Conservation (phyloP, 129 eudicot species). For the Artemisia tridentata region DNA sequence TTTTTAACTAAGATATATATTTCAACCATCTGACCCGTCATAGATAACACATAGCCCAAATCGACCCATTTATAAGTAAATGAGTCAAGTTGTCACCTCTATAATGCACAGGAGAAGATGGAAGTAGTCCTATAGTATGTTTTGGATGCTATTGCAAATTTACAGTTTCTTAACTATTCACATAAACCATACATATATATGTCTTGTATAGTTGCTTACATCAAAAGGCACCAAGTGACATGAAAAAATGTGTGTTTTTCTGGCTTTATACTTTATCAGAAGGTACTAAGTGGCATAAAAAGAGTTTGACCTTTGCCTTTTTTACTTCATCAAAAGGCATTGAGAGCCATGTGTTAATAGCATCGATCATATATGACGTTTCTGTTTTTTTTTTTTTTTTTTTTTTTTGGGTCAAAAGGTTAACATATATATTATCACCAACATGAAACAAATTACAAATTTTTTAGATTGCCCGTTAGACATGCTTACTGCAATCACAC, state of each 20-base stretch:
- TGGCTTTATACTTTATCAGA: neutral
- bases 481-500: neutral
- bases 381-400: no score
- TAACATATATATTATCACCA: no score
- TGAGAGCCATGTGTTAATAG: no score
- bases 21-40: neutral
- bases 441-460: neutral
- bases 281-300: neutral
- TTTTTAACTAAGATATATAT: neutral
- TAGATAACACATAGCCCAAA: constrained; percentile 4
- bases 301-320: neutral
- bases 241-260: neutral
- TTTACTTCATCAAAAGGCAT: no score
- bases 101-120: neutral
- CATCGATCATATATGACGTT: no score
- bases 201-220: neutral
- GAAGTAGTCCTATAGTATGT: neutral
- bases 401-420: no score
- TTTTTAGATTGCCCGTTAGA: neutral
- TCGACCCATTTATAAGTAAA: neutral
- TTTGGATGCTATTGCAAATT: neutral
- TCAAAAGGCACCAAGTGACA: neutral
- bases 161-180: neutral
- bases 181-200: neutral
- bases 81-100: neutral